phyloP scores from a whole-genome alignment of 2,329 filamentous ascomycete genomes.

The Penicillium digitatum region DNA sequence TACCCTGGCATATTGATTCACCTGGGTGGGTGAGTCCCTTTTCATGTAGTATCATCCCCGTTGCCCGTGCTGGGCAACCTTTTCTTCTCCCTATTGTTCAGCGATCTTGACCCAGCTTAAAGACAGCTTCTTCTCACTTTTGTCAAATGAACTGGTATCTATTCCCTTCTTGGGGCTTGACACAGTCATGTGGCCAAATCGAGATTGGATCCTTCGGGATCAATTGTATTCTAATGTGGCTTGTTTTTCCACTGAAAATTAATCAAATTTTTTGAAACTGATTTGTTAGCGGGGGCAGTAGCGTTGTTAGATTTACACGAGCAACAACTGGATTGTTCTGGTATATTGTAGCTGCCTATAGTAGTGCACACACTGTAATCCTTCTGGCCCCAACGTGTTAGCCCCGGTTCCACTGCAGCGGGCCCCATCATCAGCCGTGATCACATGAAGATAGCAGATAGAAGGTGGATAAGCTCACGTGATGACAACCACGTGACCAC shows the following conservation, averaged over 20 bases:
- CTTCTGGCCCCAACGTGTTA: background rate
- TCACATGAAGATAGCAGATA: background rate
- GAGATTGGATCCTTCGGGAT: slow-evolving; percentile 23
- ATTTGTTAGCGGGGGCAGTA: background rate
- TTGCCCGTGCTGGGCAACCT: slow-evolving; percentile 9
- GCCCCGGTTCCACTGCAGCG: background rate
- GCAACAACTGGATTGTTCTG: background rate
- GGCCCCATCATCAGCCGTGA: background rate
- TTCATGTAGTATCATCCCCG: slow-evolving; percentile 21
- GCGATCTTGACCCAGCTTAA: slow-evolving; percentile 23
- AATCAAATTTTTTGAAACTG: background rate
- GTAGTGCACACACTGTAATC: no score
- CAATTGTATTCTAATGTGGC: slow-evolving; percentile 30
- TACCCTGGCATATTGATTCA: slow-evolving; percentile 13
- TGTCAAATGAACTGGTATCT: slow-evolving; percentile 1
- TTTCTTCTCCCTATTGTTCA: slow-evolving; percentile 23
- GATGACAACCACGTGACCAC: slow-evolving; percentile 22
- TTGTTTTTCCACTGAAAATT: slow-evolving; percentile 17
- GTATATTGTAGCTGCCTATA: background rate
- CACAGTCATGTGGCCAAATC: slow-evolving; percentile 19
- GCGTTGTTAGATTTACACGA: background rate
- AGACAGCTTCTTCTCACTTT: slow-evolving; percentile 8
- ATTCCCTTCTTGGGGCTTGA: background rate
- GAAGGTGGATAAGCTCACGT: background rate
- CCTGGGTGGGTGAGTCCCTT: slow-evolving; percentile 19